phyloP scores from a whole-genome alignment of 306 rosid genomes.

The Cucurbita argyrosperma region DNA sequence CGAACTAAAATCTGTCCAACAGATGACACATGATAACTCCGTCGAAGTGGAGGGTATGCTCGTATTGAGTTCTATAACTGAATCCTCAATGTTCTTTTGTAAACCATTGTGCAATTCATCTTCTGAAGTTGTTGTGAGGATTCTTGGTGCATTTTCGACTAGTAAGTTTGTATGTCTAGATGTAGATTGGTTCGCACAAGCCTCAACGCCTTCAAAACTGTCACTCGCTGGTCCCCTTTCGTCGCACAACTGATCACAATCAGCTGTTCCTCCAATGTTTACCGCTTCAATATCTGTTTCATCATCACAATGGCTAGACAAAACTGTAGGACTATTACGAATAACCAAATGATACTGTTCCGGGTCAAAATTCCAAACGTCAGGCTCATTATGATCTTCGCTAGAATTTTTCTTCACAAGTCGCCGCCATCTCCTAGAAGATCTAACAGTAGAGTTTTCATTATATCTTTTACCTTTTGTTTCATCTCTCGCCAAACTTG shows the following conservation, averaged over 20 bases:
- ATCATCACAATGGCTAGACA: slow-evolving; percentile 20
- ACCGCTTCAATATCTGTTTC: slow-evolving; percentile 11
- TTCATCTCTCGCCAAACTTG: slow-evolving; percentile 27
- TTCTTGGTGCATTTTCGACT: slow-evolving; percentile 16
- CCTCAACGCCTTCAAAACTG: slow-evolving; percentile 24
- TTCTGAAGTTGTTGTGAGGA: slow-evolving; percentile 16
- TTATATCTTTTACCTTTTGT: slow-evolving; percentile 19
- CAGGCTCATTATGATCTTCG: slow-evolving; percentile 12
- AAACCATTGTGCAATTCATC: slow-evolving; percentile 19
- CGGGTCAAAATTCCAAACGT: slow-evolving; percentile 17
- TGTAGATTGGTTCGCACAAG: slow-evolving; percentile 10
- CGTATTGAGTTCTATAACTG: slow-evolving; percentile 15
- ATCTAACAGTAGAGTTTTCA: slow-evolving; percentile 17
- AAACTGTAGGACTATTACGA: slow-evolving; percentile 16
- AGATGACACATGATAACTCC: slow-evolving; percentile 77
- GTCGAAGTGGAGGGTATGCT: slow-evolving; percentile 17
- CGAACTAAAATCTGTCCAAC: slow-evolving; percentile 64
- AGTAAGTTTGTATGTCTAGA: slow-evolving; percentile 14
- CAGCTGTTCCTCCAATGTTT: slow-evolving; percentile 18
- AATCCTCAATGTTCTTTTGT: slow-evolving; percentile 8
- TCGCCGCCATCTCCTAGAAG: slow-evolving; percentile 42
- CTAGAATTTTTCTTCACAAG: slow-evolving; percentile 14
- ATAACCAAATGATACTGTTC: slow-evolving; percentile 15
- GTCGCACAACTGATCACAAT: slow-evolving; percentile 15
- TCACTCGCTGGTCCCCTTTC: slow-evolving; percentile 13